Evolutionary conservation across 2,329 filamentous ascomycete species (phyloP), one percentile per base, ranked within the genome.

Genomic region (Arthrocladium fulminans): DNA sequence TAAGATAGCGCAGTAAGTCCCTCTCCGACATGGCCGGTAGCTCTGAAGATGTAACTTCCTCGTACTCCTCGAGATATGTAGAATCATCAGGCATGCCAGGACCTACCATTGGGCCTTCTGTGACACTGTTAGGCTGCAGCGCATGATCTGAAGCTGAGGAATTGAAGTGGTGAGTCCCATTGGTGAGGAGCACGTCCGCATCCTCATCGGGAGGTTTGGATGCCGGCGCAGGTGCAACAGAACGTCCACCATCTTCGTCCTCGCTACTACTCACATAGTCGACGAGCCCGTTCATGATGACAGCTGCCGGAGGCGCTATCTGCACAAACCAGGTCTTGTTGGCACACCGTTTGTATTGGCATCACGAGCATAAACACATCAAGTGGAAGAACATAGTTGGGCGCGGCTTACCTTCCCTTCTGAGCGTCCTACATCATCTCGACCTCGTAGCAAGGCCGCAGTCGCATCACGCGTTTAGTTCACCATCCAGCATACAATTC

Each of bases 1-100:
- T 83, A 48, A 83, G 68, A 55, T 76, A 73, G 51, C 75, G 76
- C 13, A 80, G 65, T 17, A 73, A 61, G 35, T 71, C 55, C 17
- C 51, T 54, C 42, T 57, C 54, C n/a, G 57, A 53, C 48, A 57
- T 55, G 27, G 42, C 29, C 40, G 51, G 47, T 37, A 42, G 42
- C 32, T 34, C 30, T 29, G 45, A 39, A 9, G 25, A 12, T 10
- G 45, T 32, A 15, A 39, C 27, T 8, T 49, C 47, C 40, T 53
- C 42, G 19, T 43, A 30, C n/a, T 49, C 37, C 10, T 51, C 43
- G 25, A 19, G 6, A 3, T 39, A 22, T n/a, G 39, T 41, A 13
- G 43, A 50, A 35, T 50, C 45, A 17, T 23, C 39, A 17, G 56
- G 56, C 50, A 53, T 52, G 10, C 45, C 40, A 27, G 56, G 54